These are phyloP conservation scores for Triticum dicoccoides DNA, from an alignment of 176 grass and related monocot genomes.

Conservation along the genomic window DNA sequence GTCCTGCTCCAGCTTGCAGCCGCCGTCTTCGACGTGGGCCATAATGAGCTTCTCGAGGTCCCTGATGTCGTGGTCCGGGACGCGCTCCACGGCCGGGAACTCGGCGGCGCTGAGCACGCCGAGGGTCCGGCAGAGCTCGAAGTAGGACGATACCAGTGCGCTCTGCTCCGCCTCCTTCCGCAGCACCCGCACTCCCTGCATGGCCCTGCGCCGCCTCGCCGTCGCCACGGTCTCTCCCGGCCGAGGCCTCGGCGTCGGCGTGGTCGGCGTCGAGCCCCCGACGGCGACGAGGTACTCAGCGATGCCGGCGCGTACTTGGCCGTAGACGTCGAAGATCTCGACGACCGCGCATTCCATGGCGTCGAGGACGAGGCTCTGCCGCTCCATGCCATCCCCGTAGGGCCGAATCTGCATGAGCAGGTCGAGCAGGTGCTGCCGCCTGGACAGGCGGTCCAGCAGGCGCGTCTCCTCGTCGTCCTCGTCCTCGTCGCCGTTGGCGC, in stretches of 20 bases:
- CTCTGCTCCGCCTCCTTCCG: slow-evolving; percentile 60
- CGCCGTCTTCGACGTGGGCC: slow-evolving; percentile 36
- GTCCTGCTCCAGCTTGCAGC: not conserved
- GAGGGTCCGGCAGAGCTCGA: slow-evolving; percentile 64
- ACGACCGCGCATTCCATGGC: slow-evolving; percentile 88
- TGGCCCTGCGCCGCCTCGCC: slow-evolving; percentile 35
- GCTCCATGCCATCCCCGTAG: slow-evolving; percentile 72
- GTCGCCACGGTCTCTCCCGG: slow-evolving; percentile 18
- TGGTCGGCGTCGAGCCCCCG: slow-evolving; percentile 32
- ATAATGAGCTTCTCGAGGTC: slow-evolving; percentile 76
- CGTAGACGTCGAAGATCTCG: slow-evolving; percentile 96
- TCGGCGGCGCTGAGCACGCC: slow-evolving; percentile 66
- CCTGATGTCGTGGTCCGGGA: slow-evolving; percentile 72
- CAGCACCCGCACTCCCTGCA: slow-evolving; percentile 59
- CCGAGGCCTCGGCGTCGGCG: not conserved
- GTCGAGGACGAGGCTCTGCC: slow-evolving; percentile 56
- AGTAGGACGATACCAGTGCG: slow-evolving; percentile 59
- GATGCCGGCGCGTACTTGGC: slow-evolving; percentile 76
- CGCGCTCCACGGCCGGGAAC: slow-evolving; percentile 62
- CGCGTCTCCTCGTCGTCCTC: slow-evolving; percentile 35
- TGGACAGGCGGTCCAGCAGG: slow-evolving; percentile 52
- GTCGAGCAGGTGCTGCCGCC: slow-evolving; percentile 66
- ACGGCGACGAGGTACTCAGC: slow-evolving; percentile 61
- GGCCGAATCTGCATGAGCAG: slow-evolving; percentile 83
- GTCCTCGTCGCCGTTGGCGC: not conserved